Evolutionary conservation across 2,329 filamentous ascomycete genomes (phyloP), one percentile per base, ranked within the genome.

Genomic region (Trichoderma sp.): DNA sequence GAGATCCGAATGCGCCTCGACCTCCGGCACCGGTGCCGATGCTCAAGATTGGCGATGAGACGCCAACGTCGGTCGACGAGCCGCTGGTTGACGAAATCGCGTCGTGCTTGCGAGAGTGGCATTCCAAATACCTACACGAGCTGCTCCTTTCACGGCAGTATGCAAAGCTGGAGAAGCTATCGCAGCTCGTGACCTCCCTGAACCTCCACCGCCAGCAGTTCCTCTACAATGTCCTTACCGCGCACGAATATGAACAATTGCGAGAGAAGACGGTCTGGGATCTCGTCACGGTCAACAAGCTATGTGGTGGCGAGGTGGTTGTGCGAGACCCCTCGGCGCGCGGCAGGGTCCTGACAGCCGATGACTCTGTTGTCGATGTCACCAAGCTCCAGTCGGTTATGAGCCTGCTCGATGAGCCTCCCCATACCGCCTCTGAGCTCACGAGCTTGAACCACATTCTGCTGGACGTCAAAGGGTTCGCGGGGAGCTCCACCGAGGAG

Each of bases 21-120:
- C 95, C 94, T 34, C 87, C 92, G 12, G 96, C 96, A 12, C 95
- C 95, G 0, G 93, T 99, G 9, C 95, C 95, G 5, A 95, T 98
- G 90, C 84, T 99, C 61, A 97, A 97, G 77, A 94, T 99, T 75
- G 95, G 95, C 66, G 95, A 99, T 74, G 95, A 99, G 80, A 97
- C 93, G 2, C 92, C 93, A 1, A 96, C 92, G 0, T 97, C 93
- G 6, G 83, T 86, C 17, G 88, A 91, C 9, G 96, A 99, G 75
- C 95, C 95, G 2, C 79, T 99, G 67, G 93, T 99, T 26, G 95
- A 99, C 77, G 95, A 99, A 77, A 98, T 99, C 71, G 93, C 95
- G 15, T 97, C 93, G 3, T 99, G 95, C 75, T 80, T 99, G 68
- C 88, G 95, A 71, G 95, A 99, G 83, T 99, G 95, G 96, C 94